These are phyloP conservation scores for Naganishia sp. DNA, from an alignment of 1,284 basidiomycete species.

Conservation along the genomic window DNA sequence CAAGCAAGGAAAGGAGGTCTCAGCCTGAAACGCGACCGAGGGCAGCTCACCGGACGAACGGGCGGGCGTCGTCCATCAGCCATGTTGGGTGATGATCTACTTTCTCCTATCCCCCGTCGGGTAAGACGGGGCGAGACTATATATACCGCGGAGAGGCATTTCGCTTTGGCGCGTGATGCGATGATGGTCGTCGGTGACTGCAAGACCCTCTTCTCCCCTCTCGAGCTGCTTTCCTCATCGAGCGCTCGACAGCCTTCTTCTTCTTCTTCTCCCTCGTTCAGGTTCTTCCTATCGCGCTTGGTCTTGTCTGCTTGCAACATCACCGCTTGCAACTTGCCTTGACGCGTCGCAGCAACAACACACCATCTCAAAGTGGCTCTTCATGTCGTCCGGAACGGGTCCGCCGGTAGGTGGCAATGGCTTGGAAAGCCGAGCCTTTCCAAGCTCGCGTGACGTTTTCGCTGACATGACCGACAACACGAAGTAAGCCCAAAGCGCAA, in stretches of 20 bases:
- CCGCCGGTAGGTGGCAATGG: background rate
- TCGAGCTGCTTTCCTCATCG: slow-evolving; percentile 9
- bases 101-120: slow-evolving; percentile 20
- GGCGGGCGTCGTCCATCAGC: background rate
- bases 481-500: background rate
- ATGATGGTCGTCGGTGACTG: background rate
- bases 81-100: slow-evolving; percentile 19
- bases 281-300: background rate
- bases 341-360: background rate
- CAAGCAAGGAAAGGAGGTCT: slow-evolving; percentile 1
- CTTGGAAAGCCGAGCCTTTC: background rate
- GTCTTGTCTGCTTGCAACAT: slow-evolving; percentile 18
- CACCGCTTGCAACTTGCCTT: slow-evolving; percentile 17
- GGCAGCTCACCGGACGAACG: background rate
- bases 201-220: background rate
- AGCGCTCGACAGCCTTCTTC: slow-evolving; percentile 7
- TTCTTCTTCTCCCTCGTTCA: background rate
- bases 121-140: background rate
- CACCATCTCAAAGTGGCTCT: background rate
- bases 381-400: background rate
- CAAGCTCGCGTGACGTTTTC: background rate
- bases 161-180: background rate
- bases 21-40: slow-evolving; percentile 21
- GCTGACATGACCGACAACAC: background rate
- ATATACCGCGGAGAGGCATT: background rate